Conservation (phyloP, 306 rosid species). For the Gynostemma pentaphyllum region DNA sequence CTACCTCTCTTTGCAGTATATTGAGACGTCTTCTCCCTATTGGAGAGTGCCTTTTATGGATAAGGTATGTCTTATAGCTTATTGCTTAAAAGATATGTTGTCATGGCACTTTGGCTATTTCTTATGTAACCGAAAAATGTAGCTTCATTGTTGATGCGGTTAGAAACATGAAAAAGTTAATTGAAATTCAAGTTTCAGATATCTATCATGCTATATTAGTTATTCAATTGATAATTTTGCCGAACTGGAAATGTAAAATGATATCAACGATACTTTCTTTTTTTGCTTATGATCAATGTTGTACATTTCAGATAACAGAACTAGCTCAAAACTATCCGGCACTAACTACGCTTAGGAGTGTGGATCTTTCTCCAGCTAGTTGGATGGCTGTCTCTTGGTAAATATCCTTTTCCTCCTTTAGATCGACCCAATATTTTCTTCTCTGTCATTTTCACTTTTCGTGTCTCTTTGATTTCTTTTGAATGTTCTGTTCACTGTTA, state of each 20-base stretch:
- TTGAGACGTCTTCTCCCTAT: slow-evolving; percentile 53
- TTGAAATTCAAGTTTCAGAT: background rate
- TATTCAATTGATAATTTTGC: too few relatives aligned
- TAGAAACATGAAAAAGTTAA: background rate
- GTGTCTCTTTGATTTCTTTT: background rate
- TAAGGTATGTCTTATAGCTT: slow-evolving; percentile 37
- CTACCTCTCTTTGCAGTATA: slow-evolving; percentile 38
- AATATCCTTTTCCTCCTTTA: slow-evolving; percentile 14
- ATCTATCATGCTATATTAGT: too few relatives aligned
- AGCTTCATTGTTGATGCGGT: background rate
- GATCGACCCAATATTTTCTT: background rate
- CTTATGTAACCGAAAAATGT: background rate
- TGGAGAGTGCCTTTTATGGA: slow-evolving; percentile 46
- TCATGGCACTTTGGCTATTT: background rate
- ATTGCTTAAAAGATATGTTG: background rate
- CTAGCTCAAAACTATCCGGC: slow-evolving; percentile 42
- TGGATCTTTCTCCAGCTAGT: slow-evolving; percentile 79
- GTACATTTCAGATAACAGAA: slow-evolving; percentile 38
- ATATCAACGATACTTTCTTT: background rate
- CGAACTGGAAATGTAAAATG: background rate
- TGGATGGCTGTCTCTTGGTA: slow-evolving; percentile 96
- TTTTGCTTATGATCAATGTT: background rate
- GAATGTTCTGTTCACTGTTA: background rate
- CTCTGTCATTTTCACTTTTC: background rate
- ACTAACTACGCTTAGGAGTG: slow-evolving; percentile 48